phyloP scores from a whole-genome alignment of 768 basidiomycete species.

The Naganishia kalamii region DNA sequence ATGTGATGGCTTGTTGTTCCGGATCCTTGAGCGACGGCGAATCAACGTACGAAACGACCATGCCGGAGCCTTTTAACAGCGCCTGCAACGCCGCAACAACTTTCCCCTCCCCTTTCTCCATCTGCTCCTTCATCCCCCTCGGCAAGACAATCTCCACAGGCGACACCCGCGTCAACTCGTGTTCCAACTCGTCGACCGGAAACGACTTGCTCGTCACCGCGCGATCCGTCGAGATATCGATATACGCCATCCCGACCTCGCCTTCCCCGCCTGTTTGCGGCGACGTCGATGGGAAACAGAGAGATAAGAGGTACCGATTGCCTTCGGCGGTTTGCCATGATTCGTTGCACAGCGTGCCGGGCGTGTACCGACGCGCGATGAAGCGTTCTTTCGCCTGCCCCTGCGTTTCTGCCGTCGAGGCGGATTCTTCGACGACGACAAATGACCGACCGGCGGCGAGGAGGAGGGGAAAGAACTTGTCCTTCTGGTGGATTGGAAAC shows the following conservation, averaged over 20 bases:
- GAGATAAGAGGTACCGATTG: slow-evolving; percentile 73
- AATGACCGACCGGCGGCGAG: slow-evolving; percentile 77
- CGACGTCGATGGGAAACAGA: slow-evolving; percentile 15
- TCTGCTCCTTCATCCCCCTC: background rate
- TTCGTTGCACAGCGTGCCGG: slow-evolving; percentile 90
- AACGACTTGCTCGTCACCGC: slow-evolving; percentile 72
- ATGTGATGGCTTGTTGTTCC: slow-evolving; percentile 31
- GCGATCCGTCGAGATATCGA: slow-evolving; percentile 73
- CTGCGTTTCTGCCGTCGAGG: slow-evolving; percentile 51
- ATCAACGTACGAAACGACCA: slow-evolving; percentile 29
- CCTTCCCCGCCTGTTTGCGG: slow-evolving; percentile 20
- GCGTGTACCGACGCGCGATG: slow-evolving; percentile 80
- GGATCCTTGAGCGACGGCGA: slow-evolving; percentile 12
- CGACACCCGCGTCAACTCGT: slow-evolving; percentile 71
- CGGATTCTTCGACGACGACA: slow-evolving; percentile 78
- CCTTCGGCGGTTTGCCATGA: slow-evolving; percentile 75
- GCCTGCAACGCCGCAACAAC: background rate
- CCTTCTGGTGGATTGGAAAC: slow-evolving; percentile 76
- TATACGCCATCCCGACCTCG: slow-evolving; percentile 73
- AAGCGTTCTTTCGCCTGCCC: slow-evolving; percentile 50
- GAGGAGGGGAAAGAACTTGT: slow-evolving; percentile 82
- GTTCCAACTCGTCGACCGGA: slow-evolving; percentile 59
- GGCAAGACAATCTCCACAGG: slow-evolving; percentile 64
- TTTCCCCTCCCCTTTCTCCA: background rate
- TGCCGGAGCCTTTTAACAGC: background rate